A percentile compares a stretch with the other conserved stretches of the same genome.
Evolutionary conservation across 108 stramenopile genomes (phyloP).

Genomic region (Seminavis robusta): DNA sequence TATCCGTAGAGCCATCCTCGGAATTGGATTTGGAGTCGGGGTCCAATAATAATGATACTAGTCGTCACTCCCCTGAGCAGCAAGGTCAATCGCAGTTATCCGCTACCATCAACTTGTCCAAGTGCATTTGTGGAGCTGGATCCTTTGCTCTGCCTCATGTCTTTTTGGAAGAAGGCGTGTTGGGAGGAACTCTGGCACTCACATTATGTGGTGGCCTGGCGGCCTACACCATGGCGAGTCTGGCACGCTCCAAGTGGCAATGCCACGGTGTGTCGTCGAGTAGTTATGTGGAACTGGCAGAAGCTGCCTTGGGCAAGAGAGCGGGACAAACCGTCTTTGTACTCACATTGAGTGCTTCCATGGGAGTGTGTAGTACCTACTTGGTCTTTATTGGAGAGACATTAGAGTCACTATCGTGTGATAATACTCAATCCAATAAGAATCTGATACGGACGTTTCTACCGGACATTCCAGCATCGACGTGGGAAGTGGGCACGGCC

Average conservation of each 20-base stretch:
- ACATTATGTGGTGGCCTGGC: conserved; percentile 29
- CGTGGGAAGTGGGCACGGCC: conserved; percentile 30
- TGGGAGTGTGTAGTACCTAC: conserved; percentile 35
- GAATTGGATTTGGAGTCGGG: no score
- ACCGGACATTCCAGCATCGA: conserved; percentile 17
- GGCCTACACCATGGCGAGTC: conserved; percentile 25
- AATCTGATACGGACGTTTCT: conserved; percentile 9
- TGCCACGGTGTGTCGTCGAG: not conserved
- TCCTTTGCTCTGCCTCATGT: no score
- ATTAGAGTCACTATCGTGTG: conserved; percentile 7
- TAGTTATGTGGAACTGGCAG: conserved; percentile 25
- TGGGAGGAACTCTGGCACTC: conserved; percentile 42
- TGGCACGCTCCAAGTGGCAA: conserved; percentile 21
- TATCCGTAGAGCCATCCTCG: no score
- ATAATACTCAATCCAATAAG: conserved; percentile 2
- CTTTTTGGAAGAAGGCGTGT: conserved; percentile 43
- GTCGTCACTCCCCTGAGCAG: no score
- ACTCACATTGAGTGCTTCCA: conserved; percentile 19
- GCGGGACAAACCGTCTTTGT: conserved; percentile 15
- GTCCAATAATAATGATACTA: no score
- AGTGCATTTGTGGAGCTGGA: conserved; percentile 58
- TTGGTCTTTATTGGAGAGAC: conserved; percentile 30
- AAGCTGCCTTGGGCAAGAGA: conserved; percentile 15
- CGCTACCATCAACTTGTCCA: conserved; percentile 35
- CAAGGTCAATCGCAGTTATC: conserved; percentile 37